Percentiles rank a stretch among this genome's conserved stretches.
Evolutionary conservation across 768 basidiomycete genomes (phyloP).

Genomic region (Suillus variegatus): DNA sequence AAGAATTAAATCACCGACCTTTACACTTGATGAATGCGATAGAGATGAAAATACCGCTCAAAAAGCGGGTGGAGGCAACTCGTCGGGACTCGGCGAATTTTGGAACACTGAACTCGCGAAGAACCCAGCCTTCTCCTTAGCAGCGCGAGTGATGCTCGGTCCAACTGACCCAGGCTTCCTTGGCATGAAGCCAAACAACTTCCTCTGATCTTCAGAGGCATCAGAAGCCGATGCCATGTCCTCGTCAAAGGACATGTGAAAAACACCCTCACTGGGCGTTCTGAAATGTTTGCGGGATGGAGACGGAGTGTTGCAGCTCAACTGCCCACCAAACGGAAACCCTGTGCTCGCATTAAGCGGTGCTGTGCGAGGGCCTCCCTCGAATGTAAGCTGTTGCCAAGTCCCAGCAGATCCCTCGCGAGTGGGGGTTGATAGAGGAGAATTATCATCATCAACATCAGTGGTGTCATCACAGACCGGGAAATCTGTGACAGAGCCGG

Average conservation of each 20-base stretch:
- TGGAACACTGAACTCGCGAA: slow-evolving; percentile 85
- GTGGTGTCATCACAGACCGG: slow-evolving; percentile 76
- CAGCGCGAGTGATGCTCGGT: slow-evolving; percentile 23
- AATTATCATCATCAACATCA: slow-evolving; percentile 44
- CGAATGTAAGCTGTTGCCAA: slow-evolving; percentile 37
- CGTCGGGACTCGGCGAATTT: slow-evolving; percentile 84
- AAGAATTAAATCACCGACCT: slow-evolving; percentile 35
- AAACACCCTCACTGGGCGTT: slow-evolving; percentile 74
- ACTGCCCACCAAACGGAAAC: slow-evolving; percentile 42
- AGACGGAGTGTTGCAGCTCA: slow-evolving; percentile 36
- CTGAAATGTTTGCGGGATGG: slow-evolving; percentile 51
- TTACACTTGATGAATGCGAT: slow-evolving; percentile 34
- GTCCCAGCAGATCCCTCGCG: slow-evolving; percentile 37
- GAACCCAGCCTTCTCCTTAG: slow-evolving; percentile 46
- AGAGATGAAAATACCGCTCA: slow-evolving; percentile 39
- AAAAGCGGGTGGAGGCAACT: slow-evolving; percentile 70
- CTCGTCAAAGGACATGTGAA: slow-evolving; percentile 75
- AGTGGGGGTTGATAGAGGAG: slow-evolving; percentile 56
- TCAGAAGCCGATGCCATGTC: slow-evolving; percentile 47
- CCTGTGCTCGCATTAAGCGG: slow-evolving; percentile 40
- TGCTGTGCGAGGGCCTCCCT: slow-evolving; percentile 52
- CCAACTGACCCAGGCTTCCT: slow-evolving; percentile 33
- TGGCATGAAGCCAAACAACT: slow-evolving; percentile 33
- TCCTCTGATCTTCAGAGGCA: slow-evolving; percentile 38
- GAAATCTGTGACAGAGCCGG: slow-evolving; percentile 43